Evolutionary conservation across 2,329 filamentous ascomycete species (phyloP).

Genomic region (Exserohilum turcica): DNA sequence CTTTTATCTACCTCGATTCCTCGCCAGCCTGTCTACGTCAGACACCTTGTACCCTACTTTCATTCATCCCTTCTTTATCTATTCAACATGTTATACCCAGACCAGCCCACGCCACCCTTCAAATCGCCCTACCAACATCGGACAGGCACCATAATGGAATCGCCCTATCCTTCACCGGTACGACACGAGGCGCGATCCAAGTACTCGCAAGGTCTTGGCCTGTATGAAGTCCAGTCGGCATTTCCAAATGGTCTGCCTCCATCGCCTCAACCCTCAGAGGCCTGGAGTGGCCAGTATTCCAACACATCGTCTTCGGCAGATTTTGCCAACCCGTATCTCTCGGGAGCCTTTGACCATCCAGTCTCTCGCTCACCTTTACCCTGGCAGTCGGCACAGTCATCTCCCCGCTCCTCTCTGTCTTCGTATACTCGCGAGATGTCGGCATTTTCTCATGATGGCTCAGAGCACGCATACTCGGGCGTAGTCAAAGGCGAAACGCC

Average conservation of each 20-base stretch:
- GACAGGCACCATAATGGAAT: constrained; percentile 32
- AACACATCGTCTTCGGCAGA: constrained; percentile 35
- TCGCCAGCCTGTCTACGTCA: constrained; percentile 3
- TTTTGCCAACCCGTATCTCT: constrained; percentile 39
- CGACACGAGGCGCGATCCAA: constrained; percentile 37
- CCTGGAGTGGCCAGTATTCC: constrained; percentile 37
- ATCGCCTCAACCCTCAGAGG: constrained; percentile 44
- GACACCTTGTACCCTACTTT: constrained; percentile 14
- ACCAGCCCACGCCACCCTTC: constrained; percentile 43
- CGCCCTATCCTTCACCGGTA: constrained; percentile 45
- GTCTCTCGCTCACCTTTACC: constrained; percentile 39
- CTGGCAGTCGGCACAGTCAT: constrained; percentile 37
- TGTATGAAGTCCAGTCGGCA: constrained; percentile 40
- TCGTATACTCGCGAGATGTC: constrained; percentile 40
- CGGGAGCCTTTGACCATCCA: constrained; percentile 43
- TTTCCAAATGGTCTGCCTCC: constrained; percentile 37
- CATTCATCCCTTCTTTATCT: constrained; percentile 9
- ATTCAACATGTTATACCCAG: constrained; percentile 34
- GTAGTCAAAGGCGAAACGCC: constrained; percentile 37
- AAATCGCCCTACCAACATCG: constrained; percentile 45
- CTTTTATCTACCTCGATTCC: constrained; percentile 10
- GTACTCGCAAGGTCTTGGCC: constrained; percentile 40
- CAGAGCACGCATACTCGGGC: constrained; percentile 32
- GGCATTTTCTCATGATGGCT: constrained; percentile 41
- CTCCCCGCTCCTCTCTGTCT: constrained; percentile 44